A percentile compares a stretch with the other conserved stretches of the same genome.
These are phyloP conservation scores for Lithospermum erythrorhizon DNA, from an alignment of 257 asterid genomes.

Conservation along the genomic window DNA sequence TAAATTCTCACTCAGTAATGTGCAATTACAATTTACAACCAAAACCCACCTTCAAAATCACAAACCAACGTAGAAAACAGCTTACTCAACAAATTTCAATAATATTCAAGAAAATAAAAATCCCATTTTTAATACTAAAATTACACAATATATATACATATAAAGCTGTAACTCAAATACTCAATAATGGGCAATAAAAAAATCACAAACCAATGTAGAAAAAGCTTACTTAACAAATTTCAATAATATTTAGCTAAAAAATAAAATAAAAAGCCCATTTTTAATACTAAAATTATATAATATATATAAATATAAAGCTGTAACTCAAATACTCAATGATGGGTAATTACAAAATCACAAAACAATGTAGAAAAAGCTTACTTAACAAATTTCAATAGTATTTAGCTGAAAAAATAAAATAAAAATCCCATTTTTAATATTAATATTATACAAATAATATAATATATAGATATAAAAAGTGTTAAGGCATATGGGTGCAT, in stretches of 20 bases:
- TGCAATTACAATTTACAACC: slow-evolving; percentile 1
- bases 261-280: no score
- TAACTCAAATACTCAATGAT: neutral
- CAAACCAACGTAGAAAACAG: neutral
- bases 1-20: neutral
- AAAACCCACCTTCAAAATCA: slow-evolving; percentile 8
- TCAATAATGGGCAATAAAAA: neutral
- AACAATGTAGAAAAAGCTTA: neutral
- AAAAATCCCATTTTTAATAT: no score
- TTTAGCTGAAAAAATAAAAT: neutral
- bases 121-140: neutral
- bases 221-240: neutral
- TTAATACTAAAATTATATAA: no score
- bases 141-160: no score
- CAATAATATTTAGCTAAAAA: neutral
- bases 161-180: neutral
- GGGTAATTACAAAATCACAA: neutral
- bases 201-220: neutral
- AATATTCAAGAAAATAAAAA: neutral
- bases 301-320: neutral
- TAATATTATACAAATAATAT: no score
- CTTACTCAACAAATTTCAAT: neutral
- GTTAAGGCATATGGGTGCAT: no score
- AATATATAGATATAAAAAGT: no score
- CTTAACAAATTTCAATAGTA: neutral